These are phyloP conservation scores for Angophora floribunda DNA, from an alignment of 345 rosid species.

Conservation along the genomic window DNA sequence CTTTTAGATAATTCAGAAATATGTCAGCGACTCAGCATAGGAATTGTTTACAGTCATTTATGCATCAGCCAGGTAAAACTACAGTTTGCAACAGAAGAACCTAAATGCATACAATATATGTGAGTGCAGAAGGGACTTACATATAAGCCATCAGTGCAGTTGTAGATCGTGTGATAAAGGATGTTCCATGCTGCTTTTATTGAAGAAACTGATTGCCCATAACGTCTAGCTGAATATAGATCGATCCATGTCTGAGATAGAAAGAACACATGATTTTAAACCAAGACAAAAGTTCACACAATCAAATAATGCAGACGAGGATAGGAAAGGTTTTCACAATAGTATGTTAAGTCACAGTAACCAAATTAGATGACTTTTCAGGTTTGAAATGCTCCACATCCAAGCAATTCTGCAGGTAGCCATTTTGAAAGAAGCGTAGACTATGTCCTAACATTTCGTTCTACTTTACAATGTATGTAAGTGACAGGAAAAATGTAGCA, in stretches of 20 bases:
- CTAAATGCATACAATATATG: not conserved
- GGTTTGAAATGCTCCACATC: not conserved
- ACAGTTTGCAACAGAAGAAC: not conserved
- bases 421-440: not conserved
- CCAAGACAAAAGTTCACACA: not conserved
- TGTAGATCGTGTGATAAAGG: constrained; percentile 51
- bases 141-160: constrained; percentile 59
- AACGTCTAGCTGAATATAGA: constrained; percentile 42
- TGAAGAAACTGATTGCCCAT: constrained; percentile 33
- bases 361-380: not conserved
- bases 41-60: not conserved
- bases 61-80: not conserved
- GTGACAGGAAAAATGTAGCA: not conserved
- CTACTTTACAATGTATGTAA: not conserved
- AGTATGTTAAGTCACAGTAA: not conserved
- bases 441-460: not conserved
- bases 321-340: not conserved
- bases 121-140: constrained; percentile 23
- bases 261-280: not conserved
- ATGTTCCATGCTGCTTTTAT: constrained; percentile 48
- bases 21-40: not conserved
- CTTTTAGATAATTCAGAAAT: not conserved
- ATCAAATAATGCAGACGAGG: not conserved
- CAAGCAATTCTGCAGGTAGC: not conserved
- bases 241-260: constrained; percentile 47